These are phyloP conservation scores for Talaromyces marneffei DNA, from an alignment of 2,329 filamentous ascomycete genomes.

Conservation along the genomic window DNA sequence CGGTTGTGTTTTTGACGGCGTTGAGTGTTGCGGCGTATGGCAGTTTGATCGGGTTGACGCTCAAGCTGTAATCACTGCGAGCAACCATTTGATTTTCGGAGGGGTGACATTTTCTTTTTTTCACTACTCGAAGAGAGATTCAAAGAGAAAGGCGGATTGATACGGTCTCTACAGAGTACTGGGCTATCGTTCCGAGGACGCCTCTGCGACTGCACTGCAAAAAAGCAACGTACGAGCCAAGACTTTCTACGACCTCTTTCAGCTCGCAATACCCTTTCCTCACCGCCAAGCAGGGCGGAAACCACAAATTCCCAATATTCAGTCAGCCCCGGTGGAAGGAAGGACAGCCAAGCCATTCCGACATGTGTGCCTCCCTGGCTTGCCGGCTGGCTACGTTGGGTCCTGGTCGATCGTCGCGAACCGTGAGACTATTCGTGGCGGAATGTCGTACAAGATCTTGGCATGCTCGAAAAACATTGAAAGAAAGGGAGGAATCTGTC, in stretches of 20 bases:
- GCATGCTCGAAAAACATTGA: background rate
- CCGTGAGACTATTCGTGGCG: background rate
- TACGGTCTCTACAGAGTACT: background rate
- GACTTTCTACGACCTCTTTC: background rate
- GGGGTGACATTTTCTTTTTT: background rate
- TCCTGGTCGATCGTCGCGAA: background rate
- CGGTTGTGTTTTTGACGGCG: slow-evolving; percentile 57
- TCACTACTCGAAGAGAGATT: background rate
- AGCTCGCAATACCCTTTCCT: background rate
- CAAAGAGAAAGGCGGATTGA: background rate
- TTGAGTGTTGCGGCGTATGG: slow-evolving; percentile 58
- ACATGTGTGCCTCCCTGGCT: background rate
- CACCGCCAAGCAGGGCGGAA: slow-evolving; percentile 5
- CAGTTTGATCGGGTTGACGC: slow-evolving; percentile 54
- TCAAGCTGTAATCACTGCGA: slow-evolving; percentile 37
- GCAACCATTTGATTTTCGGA: background rate
- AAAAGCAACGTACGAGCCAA: background rate
- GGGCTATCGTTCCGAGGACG: too few relatives aligned
- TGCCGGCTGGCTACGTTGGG: background rate
- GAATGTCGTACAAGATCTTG: slow-evolving; percentile 8
- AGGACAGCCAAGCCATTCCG: slow-evolving; percentile 11
- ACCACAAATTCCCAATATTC: background rate
- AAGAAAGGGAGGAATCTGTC: background rate
- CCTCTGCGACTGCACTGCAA: background rate
- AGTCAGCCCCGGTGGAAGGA: background rate